Evolutionary conservation across 805 yeast genomes (phyloP).

Genomic region (Candida sakaeoensis): DNA sequence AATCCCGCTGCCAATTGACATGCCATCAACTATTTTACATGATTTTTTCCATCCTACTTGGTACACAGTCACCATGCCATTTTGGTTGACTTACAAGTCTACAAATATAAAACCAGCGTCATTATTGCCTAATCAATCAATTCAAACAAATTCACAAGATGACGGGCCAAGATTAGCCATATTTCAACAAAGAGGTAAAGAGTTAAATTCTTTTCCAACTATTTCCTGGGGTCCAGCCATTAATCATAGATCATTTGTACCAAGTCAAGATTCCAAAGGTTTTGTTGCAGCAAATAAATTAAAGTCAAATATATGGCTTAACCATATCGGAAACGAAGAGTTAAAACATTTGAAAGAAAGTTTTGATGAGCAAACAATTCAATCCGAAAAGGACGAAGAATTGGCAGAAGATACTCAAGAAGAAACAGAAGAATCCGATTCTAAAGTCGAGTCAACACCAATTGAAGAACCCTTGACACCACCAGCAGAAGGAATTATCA

Average conservation of each 20-base stretch:
- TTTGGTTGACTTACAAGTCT: conserved; percentile 36
- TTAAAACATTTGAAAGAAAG: conserved; percentile 23
- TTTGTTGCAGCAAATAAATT: conserved; percentile 29
- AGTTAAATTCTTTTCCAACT: conserved; percentile 7
- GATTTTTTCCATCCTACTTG: conserved; percentile 43
- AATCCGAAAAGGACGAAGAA: conserved; percentile 9
- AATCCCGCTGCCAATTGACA: conserved; percentile 29
- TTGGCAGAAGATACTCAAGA: conserved; percentile 11
- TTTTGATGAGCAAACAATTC: conserved; percentile 6
- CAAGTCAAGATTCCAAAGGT: conserved; percentile 30
- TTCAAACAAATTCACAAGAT: conserved; percentile 10
- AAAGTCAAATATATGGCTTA: conserved; percentile 35
- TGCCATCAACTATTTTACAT: conserved; percentile 33
- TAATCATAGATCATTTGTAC: conserved; percentile 33
- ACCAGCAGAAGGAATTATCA: conserved; percentile 19
- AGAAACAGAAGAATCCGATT: conserved; percentile 9
- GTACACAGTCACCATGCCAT: conserved; percentile 42
- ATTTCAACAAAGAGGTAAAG: conserved; percentile 10
- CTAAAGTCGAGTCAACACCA: not conserved
- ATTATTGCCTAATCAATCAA: conserved; percentile 3
- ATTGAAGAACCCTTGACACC: conserved; percentile 5
- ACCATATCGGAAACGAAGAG: conserved; percentile 34
- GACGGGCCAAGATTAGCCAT: conserved; percentile 12
- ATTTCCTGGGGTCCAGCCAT: conserved; percentile 13
- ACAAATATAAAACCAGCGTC: conserved; percentile 17